These are phyloP conservation scores for Zasmidium citrigriseum DNA, from an alignment of 2,329 filamentous ascomycete species.

Conservation along the genomic window DNA sequence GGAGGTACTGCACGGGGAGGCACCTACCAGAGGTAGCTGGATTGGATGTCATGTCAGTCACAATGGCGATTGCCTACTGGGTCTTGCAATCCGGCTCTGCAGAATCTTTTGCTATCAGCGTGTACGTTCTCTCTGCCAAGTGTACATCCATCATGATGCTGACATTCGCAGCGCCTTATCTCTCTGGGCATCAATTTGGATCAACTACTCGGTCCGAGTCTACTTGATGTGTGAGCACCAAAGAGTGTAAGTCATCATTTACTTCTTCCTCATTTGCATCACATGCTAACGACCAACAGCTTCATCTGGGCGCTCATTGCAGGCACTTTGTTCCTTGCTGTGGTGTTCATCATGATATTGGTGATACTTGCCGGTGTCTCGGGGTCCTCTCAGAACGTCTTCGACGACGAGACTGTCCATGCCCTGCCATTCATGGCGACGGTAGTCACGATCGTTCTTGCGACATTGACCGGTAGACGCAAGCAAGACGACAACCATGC, in stretches of 20 bases:
- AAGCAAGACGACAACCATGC: too few relatives aligned
- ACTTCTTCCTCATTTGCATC: background rate
- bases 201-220: background rate
- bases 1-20: background rate
- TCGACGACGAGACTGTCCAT: background rate
- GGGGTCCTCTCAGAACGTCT: background rate
- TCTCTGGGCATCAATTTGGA: background rate
- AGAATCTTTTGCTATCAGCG: background rate
- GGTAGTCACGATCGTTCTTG: background rate
- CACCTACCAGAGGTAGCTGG: background rate
- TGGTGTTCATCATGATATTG: background rate
- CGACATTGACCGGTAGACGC: background rate
- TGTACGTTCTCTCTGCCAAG: background rate
- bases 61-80: background rate
- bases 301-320: background rate
- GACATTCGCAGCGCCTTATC: background rate
- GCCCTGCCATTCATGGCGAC: background rate
- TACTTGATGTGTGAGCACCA: background rate
- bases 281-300: background rate
- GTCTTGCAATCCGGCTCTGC: background rate
- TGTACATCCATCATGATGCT: background rate
- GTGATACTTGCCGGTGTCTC: background rate
- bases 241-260: background rate
- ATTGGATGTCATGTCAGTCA: background rate
- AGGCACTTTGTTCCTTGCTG: background rate